Evolutionary conservation across 2,329 filamentous ascomycete genomes (phyloP).

Genomic region (Xylariaceae sp.): DNA sequence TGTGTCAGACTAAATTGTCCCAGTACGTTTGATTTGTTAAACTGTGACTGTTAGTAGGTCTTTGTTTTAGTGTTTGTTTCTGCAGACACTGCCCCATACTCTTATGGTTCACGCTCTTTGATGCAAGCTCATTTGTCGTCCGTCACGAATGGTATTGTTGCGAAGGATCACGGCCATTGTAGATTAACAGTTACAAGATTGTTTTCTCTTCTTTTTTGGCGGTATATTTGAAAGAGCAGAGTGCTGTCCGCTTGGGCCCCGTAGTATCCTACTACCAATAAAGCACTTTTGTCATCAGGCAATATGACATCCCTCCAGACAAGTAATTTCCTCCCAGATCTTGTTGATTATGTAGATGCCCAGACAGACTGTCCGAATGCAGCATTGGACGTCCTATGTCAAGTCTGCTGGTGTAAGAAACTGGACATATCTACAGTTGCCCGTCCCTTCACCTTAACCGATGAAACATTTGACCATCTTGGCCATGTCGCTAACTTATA

Average conservation of each 20-base stretch:
- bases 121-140: neutral
- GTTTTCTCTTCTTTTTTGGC: neutral
- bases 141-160: too few relatives aligned
- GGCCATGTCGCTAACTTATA: constrained; percentile 16
- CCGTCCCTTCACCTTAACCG: constrained; percentile 11
- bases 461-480: neutral
- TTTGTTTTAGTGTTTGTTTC: neutral
- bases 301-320: constrained; percentile 4
- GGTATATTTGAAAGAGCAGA: neutral
- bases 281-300: too few relatives aligned
- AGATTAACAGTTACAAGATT: too few relatives aligned
- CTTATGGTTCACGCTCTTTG: neutral
- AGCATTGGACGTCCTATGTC: constrained; percentile 27
- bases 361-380: constrained; percentile 16
- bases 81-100: neutral
- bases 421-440: constrained; percentile 31
- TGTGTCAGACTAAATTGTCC: too few relatives aligned
- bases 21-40: neutral
- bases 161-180: too few relatives aligned
- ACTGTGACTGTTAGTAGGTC: neutral
- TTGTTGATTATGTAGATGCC: constrained; percentile 30
- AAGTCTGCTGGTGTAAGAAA: constrained; percentile 26
- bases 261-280: neutral
- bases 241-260: neutral
- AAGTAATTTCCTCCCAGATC: constrained; percentile 34